Conservation (phyloP, 2,329 filamentous ascomycete species). For the Cladosporium halotolerans region DNA sequence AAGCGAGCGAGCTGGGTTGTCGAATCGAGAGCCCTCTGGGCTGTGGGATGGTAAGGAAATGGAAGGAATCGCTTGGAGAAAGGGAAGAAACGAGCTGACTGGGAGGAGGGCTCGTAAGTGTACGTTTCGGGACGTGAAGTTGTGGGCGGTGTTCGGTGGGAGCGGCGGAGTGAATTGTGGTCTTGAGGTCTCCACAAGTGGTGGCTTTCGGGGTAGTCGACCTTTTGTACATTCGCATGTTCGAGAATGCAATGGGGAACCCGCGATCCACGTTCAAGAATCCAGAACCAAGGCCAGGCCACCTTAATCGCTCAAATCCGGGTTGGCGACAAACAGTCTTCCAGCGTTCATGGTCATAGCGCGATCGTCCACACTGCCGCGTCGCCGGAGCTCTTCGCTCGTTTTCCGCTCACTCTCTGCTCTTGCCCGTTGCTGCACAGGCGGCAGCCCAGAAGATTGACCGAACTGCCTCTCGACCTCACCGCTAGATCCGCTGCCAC, state of each 20-base stretch:
- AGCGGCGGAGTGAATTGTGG: neutral
- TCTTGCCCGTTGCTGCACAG: conserved; percentile 26
- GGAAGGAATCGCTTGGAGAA: neutral
- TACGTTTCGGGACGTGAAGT: neutral
- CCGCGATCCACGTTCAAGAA: too few relatives aligned
- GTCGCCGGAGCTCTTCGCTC: conserved; percentile 64
- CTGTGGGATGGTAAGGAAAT: too few relatives aligned
- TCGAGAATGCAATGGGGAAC: too few relatives aligned
- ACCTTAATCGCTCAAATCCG: conserved; percentile 53
- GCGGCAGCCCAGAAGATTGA: conserved; percentile 44
- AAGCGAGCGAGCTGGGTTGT: conserved; percentile 4
- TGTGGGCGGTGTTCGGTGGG: neutral
- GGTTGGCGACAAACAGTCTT: conserved; percentile 79
- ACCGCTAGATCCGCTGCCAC: conserved; percentile 38
- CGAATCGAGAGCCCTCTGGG: neutral
- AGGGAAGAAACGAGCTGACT: neutral
- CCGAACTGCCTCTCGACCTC: conserved; percentile 51
- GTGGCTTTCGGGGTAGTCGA: too few relatives aligned
- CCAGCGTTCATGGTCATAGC: conserved; percentile 65
- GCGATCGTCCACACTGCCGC: conserved; percentile 78
- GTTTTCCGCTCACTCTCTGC: conserved; percentile 52
- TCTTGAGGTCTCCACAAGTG: too few relatives aligned
- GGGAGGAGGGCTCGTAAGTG: neutral
- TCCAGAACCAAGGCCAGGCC: too few relatives aligned
- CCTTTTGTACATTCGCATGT: too few relatives aligned